phyloP scores from a whole-genome alignment of 805 yeast genomes.

The Suhomyces tanzawaensis region DNA sequence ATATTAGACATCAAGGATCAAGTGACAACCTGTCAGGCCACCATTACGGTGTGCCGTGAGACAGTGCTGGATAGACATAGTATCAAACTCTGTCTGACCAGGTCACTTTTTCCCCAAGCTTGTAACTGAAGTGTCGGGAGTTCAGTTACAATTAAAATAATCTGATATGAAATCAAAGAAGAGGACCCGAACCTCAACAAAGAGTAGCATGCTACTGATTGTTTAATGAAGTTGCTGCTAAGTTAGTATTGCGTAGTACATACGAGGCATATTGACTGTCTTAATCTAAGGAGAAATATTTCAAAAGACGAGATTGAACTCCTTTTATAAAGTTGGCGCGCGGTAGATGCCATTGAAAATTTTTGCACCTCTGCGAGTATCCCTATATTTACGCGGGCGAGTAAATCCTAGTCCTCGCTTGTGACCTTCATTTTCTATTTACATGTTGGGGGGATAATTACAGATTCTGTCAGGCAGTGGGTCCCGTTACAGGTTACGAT shows the following conservation, averaged over 20 bases:
- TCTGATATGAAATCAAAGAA: conserved; percentile 20
- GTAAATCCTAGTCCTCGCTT: too few relatives aligned
- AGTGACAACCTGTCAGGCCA: background rate
- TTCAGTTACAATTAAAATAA: conserved; percentile 54
- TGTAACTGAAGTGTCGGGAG: conserved; percentile 85
- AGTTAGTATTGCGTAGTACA: conserved; percentile 29
- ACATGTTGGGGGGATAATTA: too few relatives aligned
- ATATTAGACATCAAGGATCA: background rate
- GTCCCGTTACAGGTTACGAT: too few relatives aligned
- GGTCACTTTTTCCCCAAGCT: conserved; percentile 9
- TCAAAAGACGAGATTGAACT: conserved; percentile 2
- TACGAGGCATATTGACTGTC: conserved; percentile 60
- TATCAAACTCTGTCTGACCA: too few relatives aligned
- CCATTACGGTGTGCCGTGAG: too few relatives aligned
- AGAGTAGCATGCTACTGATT: background rate
- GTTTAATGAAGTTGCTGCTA: conserved; percentile 2
- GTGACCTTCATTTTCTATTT: too few relatives aligned
- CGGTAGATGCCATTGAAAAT: conserved; percentile 2
- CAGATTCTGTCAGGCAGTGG: too few relatives aligned
- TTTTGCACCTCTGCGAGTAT: too few relatives aligned
- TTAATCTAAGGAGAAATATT: conserved; percentile 5
- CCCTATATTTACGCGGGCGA: too few relatives aligned
- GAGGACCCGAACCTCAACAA: conserved; percentile 76
- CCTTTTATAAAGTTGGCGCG: conserved; percentile 1
- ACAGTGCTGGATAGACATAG: too few relatives aligned